Conservation (phyloP, 345 rosid genomes). For the Draba incana region DNA sequence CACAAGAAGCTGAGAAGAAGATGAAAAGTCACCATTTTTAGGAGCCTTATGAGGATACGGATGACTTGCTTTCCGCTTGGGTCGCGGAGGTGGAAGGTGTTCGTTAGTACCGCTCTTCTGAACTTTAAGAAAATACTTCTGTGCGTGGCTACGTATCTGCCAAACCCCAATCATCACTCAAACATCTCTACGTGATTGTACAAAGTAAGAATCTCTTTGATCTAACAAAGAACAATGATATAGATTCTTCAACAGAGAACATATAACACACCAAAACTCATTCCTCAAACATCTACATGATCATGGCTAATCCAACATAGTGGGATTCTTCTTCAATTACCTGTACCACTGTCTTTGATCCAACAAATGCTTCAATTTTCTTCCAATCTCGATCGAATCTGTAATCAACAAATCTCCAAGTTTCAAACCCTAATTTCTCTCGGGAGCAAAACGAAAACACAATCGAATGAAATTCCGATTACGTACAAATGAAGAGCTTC, state of each 20-base stretch:
- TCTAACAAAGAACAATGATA: no score
- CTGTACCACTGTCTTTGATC: conserved; percentile 94
- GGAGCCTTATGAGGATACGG: conserved; percentile 96
- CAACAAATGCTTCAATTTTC: conserved; percentile 96
- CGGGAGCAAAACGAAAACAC: no score
- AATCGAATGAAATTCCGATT: background rate
- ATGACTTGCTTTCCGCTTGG: conserved; percentile 90
- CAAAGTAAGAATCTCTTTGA: no score
- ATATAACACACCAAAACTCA: background rate
- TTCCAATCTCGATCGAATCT: conserved; percentile 99
- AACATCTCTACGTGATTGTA: conserved; percentile 11
- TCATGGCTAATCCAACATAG: background rate
- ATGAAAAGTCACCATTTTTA: conserved; percentile 52
- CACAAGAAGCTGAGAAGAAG: background rate
- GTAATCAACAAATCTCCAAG: no score
- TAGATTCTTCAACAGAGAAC: background rate
- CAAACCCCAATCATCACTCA: conserved; percentile 8
- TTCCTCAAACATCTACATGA: background rate
- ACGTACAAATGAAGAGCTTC: conserved; percentile 95
- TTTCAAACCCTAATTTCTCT: no score
- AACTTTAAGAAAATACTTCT: conserved; percentile 87
- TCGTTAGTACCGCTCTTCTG: conserved; percentile 88
- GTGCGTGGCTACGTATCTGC: conserved; percentile 98
- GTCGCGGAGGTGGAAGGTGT: conserved; percentile 96
- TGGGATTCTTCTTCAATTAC: conserved; percentile 42